A percentile compares a stretch with the other conserved stretches of the same genome.
phyloP scores from a whole-genome alignment of 108 stramenopile genomes.

The Skeletonema grethae region DNA sequence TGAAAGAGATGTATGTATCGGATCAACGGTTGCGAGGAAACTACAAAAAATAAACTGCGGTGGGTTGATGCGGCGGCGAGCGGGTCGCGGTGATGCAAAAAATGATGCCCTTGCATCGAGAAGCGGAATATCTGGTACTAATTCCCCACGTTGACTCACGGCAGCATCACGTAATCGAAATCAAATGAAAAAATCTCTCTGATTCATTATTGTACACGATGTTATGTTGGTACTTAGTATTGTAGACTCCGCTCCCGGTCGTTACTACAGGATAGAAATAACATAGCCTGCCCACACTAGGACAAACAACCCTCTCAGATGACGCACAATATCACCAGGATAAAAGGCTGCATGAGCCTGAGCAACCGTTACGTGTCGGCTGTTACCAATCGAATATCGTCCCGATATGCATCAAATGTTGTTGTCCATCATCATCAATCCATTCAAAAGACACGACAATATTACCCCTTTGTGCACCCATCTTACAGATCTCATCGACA shows the following conservation, averaged over 20 bases:
- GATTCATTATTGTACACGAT: no score
- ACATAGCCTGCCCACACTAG: no score
- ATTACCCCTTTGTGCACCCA: neutral
- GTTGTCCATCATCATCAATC: neutral
- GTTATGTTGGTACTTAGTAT: no score
- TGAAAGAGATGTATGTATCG: no score
- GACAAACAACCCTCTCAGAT: neutral
- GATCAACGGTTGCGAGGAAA: no score
- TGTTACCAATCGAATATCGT: neutral
- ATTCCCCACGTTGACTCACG: neutral
- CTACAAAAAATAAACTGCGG: no score
- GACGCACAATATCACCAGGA: neutral
- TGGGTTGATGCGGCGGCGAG: no score
- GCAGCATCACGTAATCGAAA: no score
- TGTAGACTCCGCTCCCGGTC: no score
- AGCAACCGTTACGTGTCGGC: neutral
- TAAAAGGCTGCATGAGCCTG: neutral
- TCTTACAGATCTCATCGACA: neutral
- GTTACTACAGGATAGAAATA: neutral
- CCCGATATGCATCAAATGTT: neutral
- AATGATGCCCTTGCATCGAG: neutral
- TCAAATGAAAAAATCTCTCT: no score
- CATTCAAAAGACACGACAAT: neutral
- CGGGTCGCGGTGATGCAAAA: neutral
- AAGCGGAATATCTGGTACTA: neutral